Conservation (phyloP, 208 protist species). For the Spongospora subterranea region DNA sequence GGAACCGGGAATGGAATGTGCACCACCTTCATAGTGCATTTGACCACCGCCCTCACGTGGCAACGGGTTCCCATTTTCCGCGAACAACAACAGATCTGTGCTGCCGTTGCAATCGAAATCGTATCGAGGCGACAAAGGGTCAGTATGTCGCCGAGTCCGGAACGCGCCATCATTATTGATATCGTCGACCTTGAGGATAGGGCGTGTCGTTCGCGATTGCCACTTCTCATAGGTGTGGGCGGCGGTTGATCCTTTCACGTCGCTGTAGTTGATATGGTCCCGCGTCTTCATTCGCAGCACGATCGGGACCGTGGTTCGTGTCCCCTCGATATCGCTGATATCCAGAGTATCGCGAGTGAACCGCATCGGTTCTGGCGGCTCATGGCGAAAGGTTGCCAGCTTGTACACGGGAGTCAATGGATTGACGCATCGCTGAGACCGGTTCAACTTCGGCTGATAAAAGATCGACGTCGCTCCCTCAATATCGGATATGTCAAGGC, state of each 20-base stretch:
- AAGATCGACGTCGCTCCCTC: background rate
- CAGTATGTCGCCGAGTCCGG: conserved; percentile 19
- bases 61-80: background rate
- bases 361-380: conserved; percentile 39
- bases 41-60: background rate
- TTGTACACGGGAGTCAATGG: background rate
- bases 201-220: background rate
- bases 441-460: background rate
- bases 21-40: background rate
- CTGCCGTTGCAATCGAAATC: background rate
- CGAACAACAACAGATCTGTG: background rate
- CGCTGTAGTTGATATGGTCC: conserved; percentile 54
- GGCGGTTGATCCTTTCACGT: conserved; percentile 8
- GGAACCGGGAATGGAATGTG: background rate
- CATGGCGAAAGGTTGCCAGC: background rate
- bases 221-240: background rate
- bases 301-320: conserved; percentile 43
- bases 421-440: background rate
- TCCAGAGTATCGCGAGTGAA: conserved; percentile 37
- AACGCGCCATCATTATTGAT: conserved; percentile 30
- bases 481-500: conserved; percentile 9
- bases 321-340: conserved; percentile 51
- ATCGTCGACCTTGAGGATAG: conserved; percentile 18
- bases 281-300: conserved; percentile 41
- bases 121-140: conserved; percentile 47